Percentiles rank a stretch among this genome's conserved stretches.
Conservation (phyloP, 768 basidiomycete genomes). For the Mycena vitilis region DNA sequence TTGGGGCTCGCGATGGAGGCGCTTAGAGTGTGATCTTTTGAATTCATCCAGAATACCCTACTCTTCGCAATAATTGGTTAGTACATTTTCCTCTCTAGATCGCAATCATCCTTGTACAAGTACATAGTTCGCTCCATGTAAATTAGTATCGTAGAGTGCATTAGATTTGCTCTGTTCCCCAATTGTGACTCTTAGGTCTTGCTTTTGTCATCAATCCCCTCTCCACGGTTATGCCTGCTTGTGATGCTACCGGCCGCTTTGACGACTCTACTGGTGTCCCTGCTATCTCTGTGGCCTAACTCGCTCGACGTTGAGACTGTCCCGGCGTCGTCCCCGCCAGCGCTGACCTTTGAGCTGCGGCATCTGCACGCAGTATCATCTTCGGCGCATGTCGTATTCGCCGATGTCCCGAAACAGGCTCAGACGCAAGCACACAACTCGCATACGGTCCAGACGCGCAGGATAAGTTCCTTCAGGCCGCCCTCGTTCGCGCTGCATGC, state of each 20-base stretch:
- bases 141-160: constrained; percentile 12
- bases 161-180: neutral
- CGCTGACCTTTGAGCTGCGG: constrained; percentile 65
- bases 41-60: constrained; percentile 13
- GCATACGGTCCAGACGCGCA: constrained; percentile 54
- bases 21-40: constrained; percentile 41
- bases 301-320: constrained; percentile 19
- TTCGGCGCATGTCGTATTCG: constrained; percentile 63
- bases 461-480: constrained; percentile 55
- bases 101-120: constrained; percentile 19
- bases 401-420: constrained; percentile 52
- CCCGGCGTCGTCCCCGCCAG: constrained; percentile 18
- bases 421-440: constrained; percentile 34
- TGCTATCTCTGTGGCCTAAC: constrained; percentile 46
- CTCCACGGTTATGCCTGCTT: constrained; percentile 39
- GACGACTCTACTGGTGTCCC: constrained; percentile 60
- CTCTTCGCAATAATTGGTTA: constrained; percentile 18
- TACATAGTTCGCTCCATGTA: constrained; percentile 26
- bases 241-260: constrained; percentile 59
- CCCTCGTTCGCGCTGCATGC: constrained; percentile 59
- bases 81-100: constrained; percentile 11
- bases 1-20: constrained; percentile 75
- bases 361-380: constrained; percentile 70
- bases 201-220: neutral
- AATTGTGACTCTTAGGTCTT: neutral